Base-by-base conservation (phyloP, 331 rosid genomes). In the Quercus phellos region DNA sequence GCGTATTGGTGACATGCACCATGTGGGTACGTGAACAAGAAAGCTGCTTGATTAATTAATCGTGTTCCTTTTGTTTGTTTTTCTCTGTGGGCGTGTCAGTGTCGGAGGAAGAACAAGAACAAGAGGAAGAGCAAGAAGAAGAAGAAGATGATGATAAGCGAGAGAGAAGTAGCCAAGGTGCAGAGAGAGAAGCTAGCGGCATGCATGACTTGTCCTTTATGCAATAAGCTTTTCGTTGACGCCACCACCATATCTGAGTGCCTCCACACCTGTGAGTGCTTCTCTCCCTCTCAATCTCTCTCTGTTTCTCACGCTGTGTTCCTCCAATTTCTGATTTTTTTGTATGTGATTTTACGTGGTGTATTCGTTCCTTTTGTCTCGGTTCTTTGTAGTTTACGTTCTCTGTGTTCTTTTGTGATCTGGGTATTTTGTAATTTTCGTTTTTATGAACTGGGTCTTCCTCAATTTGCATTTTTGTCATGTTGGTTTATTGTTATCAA, bases 181-280 rank as follows among this genome's bases (percentile, higher is more conserved):
- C 5, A 58, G 7, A 75, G 68, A 27, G 51, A 75, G 1, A 71
- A 84, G 77, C 38, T 91, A 35, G 54, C 38, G 5, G 35, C 71
- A 50, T 76, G 81, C 74, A 42, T 92, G 72, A 79, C 88, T 7
- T 92, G 97, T 70, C 79, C 34, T 59, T 76, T 92, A 73, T 92
- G 97, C 56, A 8, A 74, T 9, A 51, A 55, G 4, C 72, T 69
- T 19, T 80, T 79, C 81, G 60, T 4, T 43, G 83, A 92, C 17
- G 89, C 97, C 51, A 84, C 97, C 5, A 85, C 91, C 3, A 80
- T 90, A 2, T 46, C 81, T 4, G 97, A 88, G 79, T 92, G 97
- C 88, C 82, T 87, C 30, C 89, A 92, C 76, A 75, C 87, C 19
- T 92, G 97, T 92, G 50, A 81, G 93, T 84, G 8, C 24, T 34